Evolutionary conservation across 495 filamentous ascomycete species (phyloP).

Genomic region (Wilcoxina mikolae): DNA sequence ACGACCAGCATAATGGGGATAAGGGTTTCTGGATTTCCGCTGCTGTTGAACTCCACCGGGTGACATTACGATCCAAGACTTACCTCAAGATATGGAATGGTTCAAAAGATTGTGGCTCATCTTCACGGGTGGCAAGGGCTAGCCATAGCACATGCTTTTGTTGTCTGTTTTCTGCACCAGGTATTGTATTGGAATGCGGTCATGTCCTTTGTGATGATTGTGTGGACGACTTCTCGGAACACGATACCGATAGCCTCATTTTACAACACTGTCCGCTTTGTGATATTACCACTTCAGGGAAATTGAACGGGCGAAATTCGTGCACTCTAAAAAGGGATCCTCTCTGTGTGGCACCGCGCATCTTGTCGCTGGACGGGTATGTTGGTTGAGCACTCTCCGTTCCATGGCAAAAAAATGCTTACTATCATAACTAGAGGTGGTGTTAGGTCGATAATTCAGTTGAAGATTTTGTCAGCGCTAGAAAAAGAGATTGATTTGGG

Average conservation of each 20-base stretch:
- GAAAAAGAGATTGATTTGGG: slow-evolving; percentile 19
- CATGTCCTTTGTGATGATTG: slow-evolving; percentile 33
- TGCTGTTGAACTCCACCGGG: neutral
- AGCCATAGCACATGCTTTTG: slow-evolving; percentile 31
- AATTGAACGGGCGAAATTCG: neutral
- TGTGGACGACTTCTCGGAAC: slow-evolving; percentile 15
- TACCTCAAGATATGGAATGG: neutral
- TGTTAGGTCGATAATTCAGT: slow-evolving; percentile 20
- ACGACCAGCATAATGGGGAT: neutral
- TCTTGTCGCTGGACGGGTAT: slow-evolving; percentile 34
- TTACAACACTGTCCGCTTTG: neutral
- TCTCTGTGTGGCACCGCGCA: slow-evolving; percentile 25
- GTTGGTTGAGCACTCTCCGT: neutral
- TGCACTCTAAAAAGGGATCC: slow-evolving; percentile 28
- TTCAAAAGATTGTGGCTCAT: neutral
- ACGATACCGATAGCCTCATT: neutral
- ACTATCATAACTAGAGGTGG: slow-evolving; percentile 12
- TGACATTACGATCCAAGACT: neutral
- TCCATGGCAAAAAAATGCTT: neutral
- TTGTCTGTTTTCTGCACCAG: slow-evolving; percentile 32
- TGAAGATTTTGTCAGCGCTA: slow-evolving; percentile 13
- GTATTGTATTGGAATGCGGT: slow-evolving; percentile 31
- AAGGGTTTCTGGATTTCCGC: neutral
- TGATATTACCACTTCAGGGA: too few species aligned
- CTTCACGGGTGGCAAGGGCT: too few species aligned